Conservation (phyloP, 805 yeast genomes). For the Isabelozyma rhagii region DNA sequence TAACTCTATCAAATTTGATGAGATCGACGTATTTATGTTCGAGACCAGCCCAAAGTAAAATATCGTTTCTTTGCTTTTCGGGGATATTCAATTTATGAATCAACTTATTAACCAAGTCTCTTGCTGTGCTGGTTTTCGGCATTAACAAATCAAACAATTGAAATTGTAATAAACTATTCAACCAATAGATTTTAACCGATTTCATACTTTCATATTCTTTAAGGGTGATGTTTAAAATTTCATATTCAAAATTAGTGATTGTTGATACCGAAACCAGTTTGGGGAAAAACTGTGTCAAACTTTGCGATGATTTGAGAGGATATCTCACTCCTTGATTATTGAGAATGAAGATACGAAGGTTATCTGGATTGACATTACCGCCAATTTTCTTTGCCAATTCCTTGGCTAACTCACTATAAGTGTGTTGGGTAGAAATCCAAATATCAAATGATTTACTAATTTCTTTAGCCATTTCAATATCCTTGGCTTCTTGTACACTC, state of each 20-base stretch:
- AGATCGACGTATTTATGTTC: constrained; percentile 37
- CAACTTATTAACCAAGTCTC: constrained; percentile 51
- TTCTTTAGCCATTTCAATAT: constrained; percentile 15
- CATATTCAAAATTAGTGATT: constrained; percentile 59
- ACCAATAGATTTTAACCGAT: constrained; percentile 64
- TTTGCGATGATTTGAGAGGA: constrained; percentile 37
- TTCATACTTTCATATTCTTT: constrained; percentile 76
- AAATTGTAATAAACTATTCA: constrained; percentile 65
- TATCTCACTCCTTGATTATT: constrained; percentile 55
- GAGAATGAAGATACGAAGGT: constrained; percentile 64
- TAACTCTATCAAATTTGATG: constrained; percentile 31
- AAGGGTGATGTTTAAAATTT: constrained; percentile 69
- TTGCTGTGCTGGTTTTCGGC: constrained; percentile 57
- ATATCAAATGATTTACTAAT: constrained; percentile 43
- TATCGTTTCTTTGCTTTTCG: constrained; percentile 41
- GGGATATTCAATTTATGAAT: constrained; percentile 52
- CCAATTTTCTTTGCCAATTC: constrained; percentile 53
- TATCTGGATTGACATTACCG: constrained; percentile 49
- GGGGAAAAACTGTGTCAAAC: constrained; percentile 40
- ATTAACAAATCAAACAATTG: constrained; percentile 67
- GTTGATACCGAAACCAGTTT: constrained; percentile 44
- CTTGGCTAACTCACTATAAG: constrained; percentile 58
- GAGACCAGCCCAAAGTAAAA: constrained; percentile 58
- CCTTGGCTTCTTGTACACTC: constrained; percentile 10
- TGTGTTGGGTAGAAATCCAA: constrained; percentile 64